Evolutionary conservation across 2,329 filamentous ascomycete genomes (phyloP), one percentile per base, ranked within the genome.

Genomic region (Lachnellula cervina): DNA sequence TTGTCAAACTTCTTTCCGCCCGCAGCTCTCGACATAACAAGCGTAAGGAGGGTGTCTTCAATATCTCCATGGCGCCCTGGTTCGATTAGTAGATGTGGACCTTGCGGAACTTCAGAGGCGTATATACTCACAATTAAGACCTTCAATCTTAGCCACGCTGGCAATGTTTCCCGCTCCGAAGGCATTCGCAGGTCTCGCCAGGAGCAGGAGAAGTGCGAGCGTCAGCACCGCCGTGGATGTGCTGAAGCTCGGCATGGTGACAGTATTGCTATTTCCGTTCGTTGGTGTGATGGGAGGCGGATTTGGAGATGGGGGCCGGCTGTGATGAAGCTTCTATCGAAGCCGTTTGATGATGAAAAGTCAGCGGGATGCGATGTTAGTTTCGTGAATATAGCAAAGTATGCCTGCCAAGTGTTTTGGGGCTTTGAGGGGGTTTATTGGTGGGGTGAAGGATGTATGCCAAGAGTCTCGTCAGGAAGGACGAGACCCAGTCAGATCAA

Each of bases 161-260:
- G 88, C 89, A 70, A 96, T 94, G 73, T 95, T 95, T 59, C 91
- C 91, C 66, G 90, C 90, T 63, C 90, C 90, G 69, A 96, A 96
- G 53, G 89, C 90, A 63, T 87, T 78, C 37, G 83, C 81, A 17
- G 88, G 88, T 58, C 78, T 78, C 52, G 86, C 82, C 66, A 90
- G 82, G 62, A 82, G 74, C 64, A 91, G 76, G 63, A 93, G 74
- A 62, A 90, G 68, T 53, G 81, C 71, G 63, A 86, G 50, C 28
- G 64, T 66, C 16, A 69, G 56, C 47, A 69, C 53, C 46, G 60
- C 55, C 28, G 62, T 65, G 44, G 66, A 65, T 43, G 58, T 59
- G 52, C 57, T 62, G 57, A 66, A 62, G 43, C 58, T 60, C 49
- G 63, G 62, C 68, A 70, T 70, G 17, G 47, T 65, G 57, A 55